Evolutionary conservation across 352 stramenopile species (phyloP), one percentile per base, ranked within the genome.

Genomic region (Plasmopara muralis): DNA sequence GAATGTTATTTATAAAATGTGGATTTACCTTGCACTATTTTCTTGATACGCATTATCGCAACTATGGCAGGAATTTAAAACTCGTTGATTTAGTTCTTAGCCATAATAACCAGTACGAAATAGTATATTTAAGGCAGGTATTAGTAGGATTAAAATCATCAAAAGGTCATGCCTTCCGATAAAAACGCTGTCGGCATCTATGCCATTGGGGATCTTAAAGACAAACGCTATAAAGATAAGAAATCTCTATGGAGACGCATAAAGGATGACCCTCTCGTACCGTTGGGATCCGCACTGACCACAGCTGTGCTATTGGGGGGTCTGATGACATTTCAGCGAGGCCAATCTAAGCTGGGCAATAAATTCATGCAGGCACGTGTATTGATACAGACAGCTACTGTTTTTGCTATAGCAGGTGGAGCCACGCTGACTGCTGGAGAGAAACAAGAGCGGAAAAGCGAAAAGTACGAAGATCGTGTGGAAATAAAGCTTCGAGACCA

Each of bases 291-390:
- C 43, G 64, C 66, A n/a, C 41, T 79, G 15, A 93, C 83, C 6
- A 61, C 72, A 14, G 65, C 58, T 14, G 72, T 93, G 56, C 65
- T 93, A 30, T 25, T 82, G 4, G 83, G 83, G 35, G 83, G 83
- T 1, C 68, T 91, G 40, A 50, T 67, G 33, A 87, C 83, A 18
- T 93, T 93, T 45, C 66, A 86, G 43, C 68, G 52, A 28, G 80
- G 79, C 33, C 72, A 87, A 37, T 87, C 80, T 41, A 85, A 86
- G 60, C 70, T 89, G 35, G 70, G 76, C 50, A 89, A 91, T 59
- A 70, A 71, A 41, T 93, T 91, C 58, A 93, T 93, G 83, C 78
- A 89, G 53, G 80, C 78, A 40, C 78, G 83, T 15, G 76, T 93
- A 31, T 55, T 89, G 34, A 63, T 66, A 44, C 83, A 93, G 57